Percentiles rank a stretch among this genome's conserved stretches.
phyloP scores from a whole-genome alignment of 176 grass and related monocot species.

The Avena insularis region DNA sequence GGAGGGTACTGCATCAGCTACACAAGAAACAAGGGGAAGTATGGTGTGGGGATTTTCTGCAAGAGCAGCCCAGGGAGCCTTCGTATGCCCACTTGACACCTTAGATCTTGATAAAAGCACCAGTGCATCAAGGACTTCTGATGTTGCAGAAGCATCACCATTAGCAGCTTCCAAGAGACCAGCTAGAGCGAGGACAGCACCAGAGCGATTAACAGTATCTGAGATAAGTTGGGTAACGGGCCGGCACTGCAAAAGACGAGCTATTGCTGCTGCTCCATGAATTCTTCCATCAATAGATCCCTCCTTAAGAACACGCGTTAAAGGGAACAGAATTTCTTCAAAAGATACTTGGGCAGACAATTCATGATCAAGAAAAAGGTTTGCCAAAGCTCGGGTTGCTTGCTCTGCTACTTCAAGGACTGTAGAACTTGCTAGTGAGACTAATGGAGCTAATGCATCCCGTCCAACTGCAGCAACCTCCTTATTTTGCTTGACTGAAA shows the following conservation, averaged over 20 bases:
- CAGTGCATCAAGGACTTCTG: constrained; percentile 97
- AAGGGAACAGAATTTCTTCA: constrained; percentile 77
- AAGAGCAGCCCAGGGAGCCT: constrained; percentile 89
- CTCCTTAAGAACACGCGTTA: constrained; percentile 82
- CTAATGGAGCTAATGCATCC: constrained; percentile 73
- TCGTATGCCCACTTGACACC: constrained; percentile 73
- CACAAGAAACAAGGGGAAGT: constrained; percentile 85
- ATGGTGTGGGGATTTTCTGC: constrained; percentile 89
- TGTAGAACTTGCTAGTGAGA: constrained; percentile 74
- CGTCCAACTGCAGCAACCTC: constrained; percentile 81
- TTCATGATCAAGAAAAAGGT: constrained; percentile 95
- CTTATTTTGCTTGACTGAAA: constrained; percentile 95
- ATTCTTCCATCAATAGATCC: constrained; percentile 92
- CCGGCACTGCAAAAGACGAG: constrained; percentile 77
- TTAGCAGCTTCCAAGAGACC: constrained; percentile 80
- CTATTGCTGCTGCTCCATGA: constrained; percentile 91
- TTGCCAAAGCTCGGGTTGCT: constrained; percentile 89
- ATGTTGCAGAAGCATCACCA: constrained; percentile 74
- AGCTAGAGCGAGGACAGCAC: constrained; percentile 83
- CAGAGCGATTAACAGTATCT: constrained; percentile 85
- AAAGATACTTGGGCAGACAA: constrained; percentile 71
- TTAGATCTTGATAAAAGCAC: constrained; percentile 87
- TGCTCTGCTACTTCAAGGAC: constrained; percentile 89
- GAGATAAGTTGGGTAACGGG: constrained; percentile 67
- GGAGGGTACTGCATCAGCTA: constrained; percentile 76